Evolutionary conservation across 2,329 filamentous ascomycete genomes (phyloP).

Genomic region (Xylariomycetidae sp.): DNA sequence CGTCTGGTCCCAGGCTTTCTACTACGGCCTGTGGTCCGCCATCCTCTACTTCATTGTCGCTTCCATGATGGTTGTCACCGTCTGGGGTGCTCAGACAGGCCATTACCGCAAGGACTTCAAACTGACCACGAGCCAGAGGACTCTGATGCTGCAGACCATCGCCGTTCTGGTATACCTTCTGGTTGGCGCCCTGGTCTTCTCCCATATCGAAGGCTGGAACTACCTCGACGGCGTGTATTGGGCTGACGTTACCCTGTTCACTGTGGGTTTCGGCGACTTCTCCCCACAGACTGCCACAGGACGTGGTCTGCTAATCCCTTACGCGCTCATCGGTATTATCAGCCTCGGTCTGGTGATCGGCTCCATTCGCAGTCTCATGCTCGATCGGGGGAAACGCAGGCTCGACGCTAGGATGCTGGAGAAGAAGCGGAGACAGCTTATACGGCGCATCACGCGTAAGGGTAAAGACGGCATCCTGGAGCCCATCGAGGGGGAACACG

Average conservation of each 20-base stretch:
- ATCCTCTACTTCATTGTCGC: constrained; percentile 74
- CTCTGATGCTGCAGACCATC: constrained; percentile 86
- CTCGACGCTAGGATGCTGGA: constrained; percentile 54
- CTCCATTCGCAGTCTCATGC: constrained; percentile 63
- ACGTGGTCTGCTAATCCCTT: constrained; percentile 73
- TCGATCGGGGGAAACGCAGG: constrained; percentile 50
- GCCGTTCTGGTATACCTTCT: constrained; percentile 76
- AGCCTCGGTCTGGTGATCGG: constrained; percentile 79
- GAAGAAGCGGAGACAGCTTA: constrained; percentile 45
- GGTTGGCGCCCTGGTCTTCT: constrained; percentile 70
- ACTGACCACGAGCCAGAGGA: constrained; percentile 74
- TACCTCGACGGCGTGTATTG: constrained; percentile 78
- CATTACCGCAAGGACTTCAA: constrained; percentile 76
- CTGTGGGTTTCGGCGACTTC: constrained; percentile 57
- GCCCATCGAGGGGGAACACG: constrained; percentile 34
- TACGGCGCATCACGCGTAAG: constrained; percentile 39
- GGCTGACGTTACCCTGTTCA: constrained; percentile 66
- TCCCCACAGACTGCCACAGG: constrained; percentile 45
- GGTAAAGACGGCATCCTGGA: constrained; percentile 43
- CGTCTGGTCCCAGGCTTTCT: constrained; percentile 74
- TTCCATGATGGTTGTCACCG: constrained; percentile 70
- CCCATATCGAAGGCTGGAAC: constrained; percentile 63
- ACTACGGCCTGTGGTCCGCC: constrained; percentile 77
- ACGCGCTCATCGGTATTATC: constrained; percentile 75
- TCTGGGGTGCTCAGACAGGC: constrained; percentile 62